These are phyloP conservation scores for Pelargonium nanum DNA, from an alignment of 345 rosid genomes.

Conservation along the genomic window DNA sequence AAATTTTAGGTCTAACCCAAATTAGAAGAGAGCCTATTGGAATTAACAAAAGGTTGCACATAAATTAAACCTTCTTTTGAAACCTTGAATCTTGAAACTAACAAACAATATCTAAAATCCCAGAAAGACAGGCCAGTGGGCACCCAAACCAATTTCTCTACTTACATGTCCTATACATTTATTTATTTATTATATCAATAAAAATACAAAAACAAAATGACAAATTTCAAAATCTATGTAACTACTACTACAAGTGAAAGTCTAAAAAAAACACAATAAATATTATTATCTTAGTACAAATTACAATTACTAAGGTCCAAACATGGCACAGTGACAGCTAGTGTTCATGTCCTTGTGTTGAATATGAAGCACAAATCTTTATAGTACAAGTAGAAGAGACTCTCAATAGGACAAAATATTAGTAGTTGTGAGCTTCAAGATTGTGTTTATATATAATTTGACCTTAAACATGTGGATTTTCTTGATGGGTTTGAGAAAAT, in stretches of 20 bases:
- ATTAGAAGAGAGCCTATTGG: too few relatives aligned
- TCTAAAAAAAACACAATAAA: not conserved
- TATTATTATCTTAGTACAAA: not conserved
- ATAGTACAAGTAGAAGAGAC: not conserved
- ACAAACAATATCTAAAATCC: too few relatives aligned
- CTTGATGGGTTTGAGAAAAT: not conserved
- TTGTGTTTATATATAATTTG: not conserved
- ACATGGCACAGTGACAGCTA: conserved; percentile 13
- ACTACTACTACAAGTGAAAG: conserved; percentile 13
- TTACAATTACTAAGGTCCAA: not conserved
- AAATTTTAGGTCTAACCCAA: too few relatives aligned
- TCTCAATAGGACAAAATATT: not conserved
- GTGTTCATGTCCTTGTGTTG: conserved; percentile 7
- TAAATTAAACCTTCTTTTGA: not conserved
- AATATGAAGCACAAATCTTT: conserved; percentile 1
- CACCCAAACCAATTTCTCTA: too few relatives aligned
- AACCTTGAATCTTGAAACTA: too few relatives aligned
- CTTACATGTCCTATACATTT: not conserved
- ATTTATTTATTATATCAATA: not conserved
- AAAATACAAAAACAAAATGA: conserved; percentile 10
- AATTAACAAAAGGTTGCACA: not conserved
- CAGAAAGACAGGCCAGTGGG: not conserved
- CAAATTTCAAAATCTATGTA: conserved; percentile 18
- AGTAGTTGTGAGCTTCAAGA: not conserved
- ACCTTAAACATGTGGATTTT: not conserved